Percentiles rank a stretch among this genome's conserved stretches.
These are phyloP conservation scores for Fusarium sulawesiense DNA, from an alignment of 2,329 filamentous ascomycete species.

Conservation along the genomic window DNA sequence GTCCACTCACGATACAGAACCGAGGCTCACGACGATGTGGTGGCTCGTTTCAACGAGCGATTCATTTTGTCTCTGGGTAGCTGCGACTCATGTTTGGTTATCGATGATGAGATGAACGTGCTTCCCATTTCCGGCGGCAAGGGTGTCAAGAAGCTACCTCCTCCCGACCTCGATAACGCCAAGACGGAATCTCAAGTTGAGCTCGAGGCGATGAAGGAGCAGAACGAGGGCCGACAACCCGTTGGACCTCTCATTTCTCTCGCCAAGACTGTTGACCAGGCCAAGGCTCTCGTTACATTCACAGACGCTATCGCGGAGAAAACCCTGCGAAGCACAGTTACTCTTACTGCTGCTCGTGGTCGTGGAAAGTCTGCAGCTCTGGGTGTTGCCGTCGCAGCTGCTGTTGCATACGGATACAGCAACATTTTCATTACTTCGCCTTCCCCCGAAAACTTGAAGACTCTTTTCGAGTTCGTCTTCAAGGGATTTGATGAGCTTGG, in stretches of 20 bases:
- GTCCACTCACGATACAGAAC: slow-evolving; percentile 96
- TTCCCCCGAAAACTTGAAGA: slow-evolving; percentile 98
- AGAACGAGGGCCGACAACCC: slow-evolving; percentile 84
- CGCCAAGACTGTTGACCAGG: slow-evolving; percentile 92
- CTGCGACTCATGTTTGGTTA: slow-evolving; percentile 92
- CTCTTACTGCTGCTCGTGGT: slow-evolving; percentile 91
- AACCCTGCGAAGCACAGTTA: slow-evolving; percentile 91
- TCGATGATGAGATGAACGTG: slow-evolving; percentile 98
- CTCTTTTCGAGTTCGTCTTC: slow-evolving; percentile 97
- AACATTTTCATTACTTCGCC: slow-evolving; percentile 99
- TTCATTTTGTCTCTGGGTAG: slow-evolving; percentile 96
- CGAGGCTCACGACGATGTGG: slow-evolving; percentile 94
- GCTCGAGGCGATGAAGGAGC: slow-evolving; percentile 87
- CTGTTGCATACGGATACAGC: slow-evolving; percentile 95
- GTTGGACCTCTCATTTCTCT: slow-evolving; percentile 86
- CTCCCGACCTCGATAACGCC: slow-evolving; percentile 78
- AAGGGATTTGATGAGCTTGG: slow-evolving; percentile 96
- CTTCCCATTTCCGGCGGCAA: slow-evolving; percentile 96
- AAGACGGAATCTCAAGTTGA: slow-evolving; percentile 78
- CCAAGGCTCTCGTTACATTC: slow-evolving; percentile 95
- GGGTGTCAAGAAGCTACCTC: slow-evolving; percentile 83
- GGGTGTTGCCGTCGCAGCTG: slow-evolving; percentile 92
- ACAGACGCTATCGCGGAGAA: slow-evolving; percentile 97
- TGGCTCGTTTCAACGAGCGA: slow-evolving; percentile 95
- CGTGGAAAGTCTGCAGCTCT: slow-evolving; percentile 97